Evolutionary conservation across 2,329 filamentous ascomycete species (phyloP).

Genomic region (Xylariomycetidae sp.): DNA sequence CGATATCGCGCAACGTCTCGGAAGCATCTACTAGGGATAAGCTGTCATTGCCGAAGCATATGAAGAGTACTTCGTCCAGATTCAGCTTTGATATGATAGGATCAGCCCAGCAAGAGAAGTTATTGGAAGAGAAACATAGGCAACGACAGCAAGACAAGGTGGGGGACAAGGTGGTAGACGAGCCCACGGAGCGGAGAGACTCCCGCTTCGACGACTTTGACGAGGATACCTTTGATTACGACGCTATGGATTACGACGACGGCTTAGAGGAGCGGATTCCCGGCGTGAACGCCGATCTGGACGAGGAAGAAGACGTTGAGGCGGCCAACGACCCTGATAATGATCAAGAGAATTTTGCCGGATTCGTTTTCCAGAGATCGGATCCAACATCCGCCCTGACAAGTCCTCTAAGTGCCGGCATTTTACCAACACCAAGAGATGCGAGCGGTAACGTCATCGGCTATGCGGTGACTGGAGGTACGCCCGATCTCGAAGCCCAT

Average conservation of each 20-base stretch:
- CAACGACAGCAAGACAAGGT: constrained; percentile 60
- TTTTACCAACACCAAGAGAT: constrained; percentile 50
- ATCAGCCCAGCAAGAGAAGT: constrained; percentile 59
- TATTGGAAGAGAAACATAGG: constrained; percentile 67
- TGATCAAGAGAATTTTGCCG: constrained; percentile 55
- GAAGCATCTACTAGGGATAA: constrained; percentile 39
- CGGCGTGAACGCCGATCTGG: constrained; percentile 42
- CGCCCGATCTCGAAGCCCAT: constrained; percentile 23
- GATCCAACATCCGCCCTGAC: constrained; percentile 43
- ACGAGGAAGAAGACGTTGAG: constrained; percentile 36
- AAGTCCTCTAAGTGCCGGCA: constrained; percentile 42
- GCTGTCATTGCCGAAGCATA: constrained; percentile 51
- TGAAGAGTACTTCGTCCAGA: constrained; percentile 71
- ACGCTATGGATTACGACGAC: constrained; percentile 60
- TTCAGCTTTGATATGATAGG: constrained; percentile 80
- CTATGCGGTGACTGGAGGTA: constrained; percentile 47
- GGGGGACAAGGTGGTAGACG: constrained; percentile 43
- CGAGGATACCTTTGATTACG: constrained; percentile 54
- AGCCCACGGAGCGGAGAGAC: constrained; percentile 34
- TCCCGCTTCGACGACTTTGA: constrained; percentile 57
- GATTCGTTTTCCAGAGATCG: constrained; percentile 52
- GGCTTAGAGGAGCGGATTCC: constrained; percentile 63
- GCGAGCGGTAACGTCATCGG: constrained; percentile 49
- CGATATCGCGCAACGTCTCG: constrained; percentile 46
- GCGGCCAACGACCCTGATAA: constrained; percentile 41